These are phyloP conservation scores for Pseudocercospora ulei DNA, from an alignment of 2,329 filamentous ascomycete species.

Conservation along the genomic window DNA sequence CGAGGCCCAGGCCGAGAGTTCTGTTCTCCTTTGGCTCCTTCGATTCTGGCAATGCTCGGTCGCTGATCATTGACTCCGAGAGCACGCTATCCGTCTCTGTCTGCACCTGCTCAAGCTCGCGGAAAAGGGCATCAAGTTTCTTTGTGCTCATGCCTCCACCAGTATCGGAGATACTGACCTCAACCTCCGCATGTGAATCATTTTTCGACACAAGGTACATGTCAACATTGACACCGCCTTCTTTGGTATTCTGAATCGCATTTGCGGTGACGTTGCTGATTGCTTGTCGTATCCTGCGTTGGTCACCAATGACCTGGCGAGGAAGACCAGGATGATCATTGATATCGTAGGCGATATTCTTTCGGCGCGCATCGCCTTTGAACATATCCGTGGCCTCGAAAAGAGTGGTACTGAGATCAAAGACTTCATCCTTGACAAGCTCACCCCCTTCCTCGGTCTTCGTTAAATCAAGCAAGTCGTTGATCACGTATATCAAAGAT, in stretches of 20 bases:
- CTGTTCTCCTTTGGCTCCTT: slow-evolving; percentile 32
- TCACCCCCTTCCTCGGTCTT: slow-evolving; percentile 75
- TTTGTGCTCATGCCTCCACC: slow-evolving; percentile 54
- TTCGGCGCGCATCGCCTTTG: slow-evolving; percentile 61
- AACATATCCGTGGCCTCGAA: slow-evolving; percentile 71
- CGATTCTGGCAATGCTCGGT: slow-evolving; percentile 27
- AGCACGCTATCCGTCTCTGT: slow-evolving; percentile 45
- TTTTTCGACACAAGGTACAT: slow-evolving; percentile 51
- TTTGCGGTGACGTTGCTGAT: slow-evolving; percentile 78
- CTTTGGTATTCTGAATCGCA: slow-evolving; percentile 65
- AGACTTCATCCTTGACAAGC: slow-evolving; percentile 68
- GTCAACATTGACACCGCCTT: slow-evolving; percentile 61
- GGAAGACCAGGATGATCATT: slow-evolving; percentile 60
- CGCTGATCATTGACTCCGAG: slow-evolving; percentile 32
- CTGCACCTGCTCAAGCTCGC: slow-evolving; percentile 57
- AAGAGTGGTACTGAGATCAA: slow-evolving; percentile 62
- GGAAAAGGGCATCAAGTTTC: slow-evolving; percentile 52
- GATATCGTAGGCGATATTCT: slow-evolving; percentile 61
- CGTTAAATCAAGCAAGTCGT: slow-evolving; percentile 78
- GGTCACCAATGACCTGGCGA: slow-evolving; percentile 63
- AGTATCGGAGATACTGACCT: slow-evolving; percentile 67
- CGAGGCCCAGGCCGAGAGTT: slow-evolving; percentile 70
- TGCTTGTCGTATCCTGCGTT: slow-evolving; percentile 67
- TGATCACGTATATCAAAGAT: slow-evolving; percentile 87
- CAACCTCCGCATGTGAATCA: slow-evolving; percentile 53